Evolutionary conservation across 176 grass and related monocot genomes (phyloP).

Genomic region (Thinopyrum elongatum): DNA sequence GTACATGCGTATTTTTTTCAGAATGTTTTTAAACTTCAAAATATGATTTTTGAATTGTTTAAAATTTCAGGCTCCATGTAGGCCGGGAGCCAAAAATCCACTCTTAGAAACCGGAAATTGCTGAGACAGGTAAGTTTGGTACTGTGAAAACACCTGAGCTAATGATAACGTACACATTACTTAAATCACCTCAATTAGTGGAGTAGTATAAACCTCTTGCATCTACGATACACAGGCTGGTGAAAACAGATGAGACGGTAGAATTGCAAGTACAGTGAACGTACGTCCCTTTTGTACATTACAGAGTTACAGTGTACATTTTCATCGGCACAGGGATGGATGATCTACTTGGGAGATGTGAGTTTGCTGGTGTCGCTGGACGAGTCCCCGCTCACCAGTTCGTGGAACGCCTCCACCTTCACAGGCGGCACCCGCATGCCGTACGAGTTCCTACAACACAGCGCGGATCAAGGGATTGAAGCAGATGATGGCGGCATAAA

Average conservation of each 20-base stretch:
- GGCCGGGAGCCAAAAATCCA: no score
- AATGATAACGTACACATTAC: not conserved
- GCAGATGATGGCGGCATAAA: not conserved
- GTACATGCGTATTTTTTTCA: no score
- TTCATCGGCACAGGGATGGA: not conserved
- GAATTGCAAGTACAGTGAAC: not conserved
- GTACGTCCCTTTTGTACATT: conserved; percentile 29
- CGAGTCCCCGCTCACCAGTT: conserved; percentile 70
- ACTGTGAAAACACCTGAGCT: not conserved
- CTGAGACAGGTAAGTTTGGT: no score
- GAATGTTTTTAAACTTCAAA: no score
- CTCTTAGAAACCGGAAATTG: no score
- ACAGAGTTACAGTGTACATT: conserved; percentile 5
- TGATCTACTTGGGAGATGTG: conserved; percentile 60
- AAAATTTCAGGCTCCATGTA: no score
- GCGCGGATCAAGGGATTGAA: not conserved
- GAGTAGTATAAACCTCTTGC: not conserved
- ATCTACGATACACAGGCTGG: not conserved
- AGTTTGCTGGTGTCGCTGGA: conserved; percentile 73
- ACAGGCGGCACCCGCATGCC: conserved; percentile 66
- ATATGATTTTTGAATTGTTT: no score
- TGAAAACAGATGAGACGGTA: not conserved
- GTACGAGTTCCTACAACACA: conserved; percentile 60
- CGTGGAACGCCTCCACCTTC: conserved; percentile 88
- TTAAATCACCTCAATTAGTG: not conserved